Evolutionary conservation across 2,329 filamentous ascomycete genomes (phyloP).

Genomic region (Leptographium radiaticola): DNA sequence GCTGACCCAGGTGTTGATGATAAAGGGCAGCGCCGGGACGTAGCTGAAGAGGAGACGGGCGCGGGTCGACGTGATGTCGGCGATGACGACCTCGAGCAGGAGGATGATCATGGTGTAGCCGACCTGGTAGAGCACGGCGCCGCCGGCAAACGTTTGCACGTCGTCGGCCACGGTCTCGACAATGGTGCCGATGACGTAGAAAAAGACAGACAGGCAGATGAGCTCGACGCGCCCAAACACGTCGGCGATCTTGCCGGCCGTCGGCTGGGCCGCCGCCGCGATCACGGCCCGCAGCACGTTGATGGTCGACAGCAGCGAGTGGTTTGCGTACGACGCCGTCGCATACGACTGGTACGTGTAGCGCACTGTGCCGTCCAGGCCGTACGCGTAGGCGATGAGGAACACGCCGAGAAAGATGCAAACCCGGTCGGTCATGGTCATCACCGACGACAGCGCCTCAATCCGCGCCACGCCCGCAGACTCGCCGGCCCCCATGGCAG

Average conservation of each 20-base stretch:
- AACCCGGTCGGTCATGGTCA: constrained; percentile 33
- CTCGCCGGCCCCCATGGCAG: constrained; percentile 4
- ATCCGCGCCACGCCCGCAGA: constrained; percentile 46
- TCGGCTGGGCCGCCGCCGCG: constrained; percentile 21
- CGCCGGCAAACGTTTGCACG: constrained; percentile 35
- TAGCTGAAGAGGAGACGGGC: constrained; percentile 53
- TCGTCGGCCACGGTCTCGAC: constrained; percentile 40
- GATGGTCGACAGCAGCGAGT: constrained; percentile 44
- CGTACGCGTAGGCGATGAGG: constrained; percentile 50
- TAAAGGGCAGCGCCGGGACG: constrained; percentile 44
- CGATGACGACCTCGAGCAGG: constrained; percentile 50
- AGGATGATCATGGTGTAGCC: constrained; percentile 50
- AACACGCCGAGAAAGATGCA: constrained; percentile 47
- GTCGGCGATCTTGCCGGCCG: constrained; percentile 48
- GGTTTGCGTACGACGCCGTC: constrained; percentile 32
- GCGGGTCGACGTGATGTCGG: constrained; percentile 49
- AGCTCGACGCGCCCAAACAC: constrained; percentile 50
- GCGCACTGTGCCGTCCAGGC: constrained; percentile 44
- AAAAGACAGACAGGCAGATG: constrained; percentile 38
- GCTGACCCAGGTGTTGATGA: constrained; percentile 52
- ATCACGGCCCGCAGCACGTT: constrained; percentile 25
- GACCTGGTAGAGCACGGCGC: constrained; percentile 47
- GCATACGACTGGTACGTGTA: constrained; percentile 43
- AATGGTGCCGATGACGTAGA: constrained; percentile 27
- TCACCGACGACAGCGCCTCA: constrained; percentile 39